Evolutionary conservation across 352 stramenopile genomes (phyloP).

Genomic region (Blastocystis sp.): DNA sequence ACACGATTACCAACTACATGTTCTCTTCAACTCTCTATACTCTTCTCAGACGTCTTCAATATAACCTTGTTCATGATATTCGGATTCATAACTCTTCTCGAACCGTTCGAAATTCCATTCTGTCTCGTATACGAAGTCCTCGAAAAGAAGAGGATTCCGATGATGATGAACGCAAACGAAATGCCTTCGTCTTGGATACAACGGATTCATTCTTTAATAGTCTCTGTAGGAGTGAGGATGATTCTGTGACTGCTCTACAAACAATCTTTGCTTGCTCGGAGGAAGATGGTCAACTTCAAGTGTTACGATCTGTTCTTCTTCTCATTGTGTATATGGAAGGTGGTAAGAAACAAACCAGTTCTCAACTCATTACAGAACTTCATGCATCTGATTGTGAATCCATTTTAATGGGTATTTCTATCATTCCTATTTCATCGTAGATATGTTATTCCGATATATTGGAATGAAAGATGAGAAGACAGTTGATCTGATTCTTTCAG

Average conservation of each 20-base stretch:
- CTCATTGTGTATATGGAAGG: slow-evolving; percentile 50
- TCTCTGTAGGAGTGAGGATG: neutral
- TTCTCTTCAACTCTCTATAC: slow-evolving; percentile 44
- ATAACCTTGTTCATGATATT: slow-evolving; percentile 3
- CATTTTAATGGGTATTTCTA: slow-evolving; percentile 9
- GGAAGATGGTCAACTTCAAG: neutral
- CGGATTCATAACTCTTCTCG: neutral
- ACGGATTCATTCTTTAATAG: neutral
- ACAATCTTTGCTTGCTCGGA: slow-evolving; percentile 13
- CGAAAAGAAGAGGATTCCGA: neutral
- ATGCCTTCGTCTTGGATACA: neutral
- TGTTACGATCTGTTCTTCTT: slow-evolving; percentile 20
- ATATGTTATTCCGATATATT: slow-evolving; percentile 35
- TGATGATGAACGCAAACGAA: slow-evolving; percentile 9
- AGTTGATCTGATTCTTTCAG: neutral
- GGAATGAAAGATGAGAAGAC: slow-evolving; percentile 1
- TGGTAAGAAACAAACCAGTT: neutral
- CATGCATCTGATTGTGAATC: slow-evolving; percentile 45
- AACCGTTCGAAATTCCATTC: neutral
- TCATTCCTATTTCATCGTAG: neutral
- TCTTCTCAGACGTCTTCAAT: slow-evolving; percentile 16
- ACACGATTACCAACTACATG: slow-evolving; percentile 45
- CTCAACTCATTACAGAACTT: slow-evolving; percentile 1
- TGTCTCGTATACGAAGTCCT: neutral
- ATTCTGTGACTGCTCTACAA: neutral